Percentiles rank a stretch among this genome's conserved stretches.
Evolutionary conservation across 1,139 yeast species (phyloP).

Genomic region (Pichia sp.): DNA sequence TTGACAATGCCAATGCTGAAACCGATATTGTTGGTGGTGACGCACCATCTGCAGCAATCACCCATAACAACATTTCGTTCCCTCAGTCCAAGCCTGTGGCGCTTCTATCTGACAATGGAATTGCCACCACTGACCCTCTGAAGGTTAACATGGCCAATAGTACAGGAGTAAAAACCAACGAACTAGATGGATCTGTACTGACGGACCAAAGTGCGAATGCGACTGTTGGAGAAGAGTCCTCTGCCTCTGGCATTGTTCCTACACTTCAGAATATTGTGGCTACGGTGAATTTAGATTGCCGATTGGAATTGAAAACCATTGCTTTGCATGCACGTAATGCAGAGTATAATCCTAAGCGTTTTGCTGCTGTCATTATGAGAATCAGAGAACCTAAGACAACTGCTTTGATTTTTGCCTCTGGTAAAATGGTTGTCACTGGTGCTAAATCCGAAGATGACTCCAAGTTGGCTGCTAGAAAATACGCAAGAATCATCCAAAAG

Average conservation of each 20-base stretch:
- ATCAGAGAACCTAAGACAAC: constrained; percentile 98
- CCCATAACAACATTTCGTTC: not conserved
- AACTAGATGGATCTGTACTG: constrained; percentile 3
- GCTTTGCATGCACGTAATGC: constrained; percentile 99
- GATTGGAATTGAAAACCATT: constrained; percentile 91
- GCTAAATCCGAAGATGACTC: constrained; percentile 98
- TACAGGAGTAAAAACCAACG: constrained; percentile 3
- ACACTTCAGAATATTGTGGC: constrained; percentile 97
- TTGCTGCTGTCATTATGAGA: constrained; percentile 99
- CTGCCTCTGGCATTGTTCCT: constrained; percentile 88
- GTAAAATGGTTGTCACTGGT: constrained; percentile 99
- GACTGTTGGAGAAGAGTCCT: constrained; percentile 29
- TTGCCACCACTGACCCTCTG: not conserved
- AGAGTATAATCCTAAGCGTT: constrained; percentile 96
- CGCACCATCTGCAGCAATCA: not conserved
- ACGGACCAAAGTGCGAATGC: not conserved
- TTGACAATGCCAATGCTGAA: not conserved
- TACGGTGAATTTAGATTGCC: constrained; percentile 93
- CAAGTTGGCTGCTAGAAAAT: constrained; percentile 92
- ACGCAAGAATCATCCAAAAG: constrained; percentile 96
- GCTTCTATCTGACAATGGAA: not conserved
- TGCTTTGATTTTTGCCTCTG: constrained; percentile 95
- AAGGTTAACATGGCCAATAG: not conserved
- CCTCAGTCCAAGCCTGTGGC: constrained; percentile 7
- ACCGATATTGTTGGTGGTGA: not conserved